A percentile compares a stretch with the other conserved stretches of the same genome.
These are phyloP conservation scores for Persicaria tinctoria DNA, from an alignment of 148 eudicot genomes.

Conservation along the genomic window DNA sequence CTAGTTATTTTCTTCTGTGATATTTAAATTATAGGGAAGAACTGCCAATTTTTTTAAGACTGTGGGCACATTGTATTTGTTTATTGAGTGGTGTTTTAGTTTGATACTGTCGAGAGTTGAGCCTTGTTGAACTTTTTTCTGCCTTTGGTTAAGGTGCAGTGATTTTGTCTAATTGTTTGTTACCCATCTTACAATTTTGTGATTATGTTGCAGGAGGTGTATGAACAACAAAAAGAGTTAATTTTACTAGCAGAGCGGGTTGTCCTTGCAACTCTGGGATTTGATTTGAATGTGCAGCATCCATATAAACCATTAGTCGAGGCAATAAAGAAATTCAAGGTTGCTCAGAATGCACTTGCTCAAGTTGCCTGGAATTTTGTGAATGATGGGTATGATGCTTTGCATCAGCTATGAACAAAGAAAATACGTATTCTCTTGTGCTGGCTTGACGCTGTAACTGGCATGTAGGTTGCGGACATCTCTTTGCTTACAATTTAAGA, in stretches of 20 bases:
- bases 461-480: constrained; percentile 99
- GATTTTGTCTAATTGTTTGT: background rate
- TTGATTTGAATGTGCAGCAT: constrained; percentile 77
- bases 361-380: constrained; percentile 99
- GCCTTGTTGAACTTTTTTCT: background rate
- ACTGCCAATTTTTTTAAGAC: background rate
- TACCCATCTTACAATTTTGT: background rate
- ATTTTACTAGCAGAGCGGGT: constrained; percentile 71
- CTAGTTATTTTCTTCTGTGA: background rate
- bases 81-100: background rate
- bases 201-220: constrained; percentile 57
- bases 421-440: background rate
- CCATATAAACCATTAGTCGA: constrained; percentile 93
- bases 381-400: constrained; percentile 81
- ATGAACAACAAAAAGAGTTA: constrained; percentile 90
- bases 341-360: constrained; percentile 90
- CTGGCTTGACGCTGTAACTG: constrained; percentile 7
- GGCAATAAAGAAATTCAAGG: constrained; percentile 83
- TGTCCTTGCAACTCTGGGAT: constrained; percentile 87
- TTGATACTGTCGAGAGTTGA: background rate
- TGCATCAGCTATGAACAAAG: constrained; percentile 6
- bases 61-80: background rate
- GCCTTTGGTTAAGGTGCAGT: background rate
- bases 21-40: background rate
- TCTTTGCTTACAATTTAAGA: constrained; percentile 93